Evolutionary conservation across 1,139 yeast genomes (phyloP).

Genomic region (Pneumocystis carinii): DNA sequence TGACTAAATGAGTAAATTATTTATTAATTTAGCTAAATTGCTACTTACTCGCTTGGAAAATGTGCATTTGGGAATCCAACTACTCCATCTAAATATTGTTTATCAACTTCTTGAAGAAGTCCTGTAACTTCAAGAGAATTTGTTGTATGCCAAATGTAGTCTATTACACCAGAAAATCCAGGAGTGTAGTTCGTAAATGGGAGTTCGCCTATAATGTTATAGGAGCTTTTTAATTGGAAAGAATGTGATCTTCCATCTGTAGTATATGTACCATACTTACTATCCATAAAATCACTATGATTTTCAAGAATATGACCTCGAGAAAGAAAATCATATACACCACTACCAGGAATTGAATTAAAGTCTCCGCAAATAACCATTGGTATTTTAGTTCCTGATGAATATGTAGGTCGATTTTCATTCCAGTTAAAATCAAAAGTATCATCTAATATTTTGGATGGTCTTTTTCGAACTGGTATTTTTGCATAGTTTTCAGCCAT

Average conservation of each 20-base stretch:
- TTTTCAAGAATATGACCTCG: slow-evolving; percentile 53
- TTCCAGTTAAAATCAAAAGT: slow-evolving; percentile 20
- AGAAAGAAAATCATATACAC: slow-evolving; percentile 79
- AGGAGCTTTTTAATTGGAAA: slow-evolving; percentile 72
- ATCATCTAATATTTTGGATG: slow-evolving; percentile 5
- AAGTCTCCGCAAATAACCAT: slow-evolving; percentile 87
- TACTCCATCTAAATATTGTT: slow-evolving; percentile 54
- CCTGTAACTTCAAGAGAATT: slow-evolving; percentile 68
- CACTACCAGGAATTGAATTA: slow-evolving; percentile 74
- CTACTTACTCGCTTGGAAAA: slow-evolving; percentile 89
- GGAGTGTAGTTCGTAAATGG: slow-evolving; percentile 94
- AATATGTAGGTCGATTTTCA: slow-evolving; percentile 22
- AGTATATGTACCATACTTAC: slow-evolving; percentile 84
- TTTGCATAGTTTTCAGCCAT: slow-evolving; percentile 35
- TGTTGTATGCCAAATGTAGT: slow-evolving; percentile 89
- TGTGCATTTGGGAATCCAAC: slow-evolving; percentile 92
- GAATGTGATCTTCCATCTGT: slow-evolving; percentile 76
- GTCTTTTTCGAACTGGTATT: slow-evolving; percentile 9
- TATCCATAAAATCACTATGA: slow-evolving; percentile 69
- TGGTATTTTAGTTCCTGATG: slow-evolving; percentile 53
- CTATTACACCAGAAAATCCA: slow-evolving; percentile 80
- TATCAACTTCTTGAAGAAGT: slow-evolving; percentile 69
- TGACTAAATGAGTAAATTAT: slow-evolving; percentile 6
- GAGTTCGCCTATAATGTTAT: slow-evolving; percentile 69
- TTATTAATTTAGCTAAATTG: slow-evolving; percentile 21